These are phyloP conservation scores for Lyophyllum shimeji DNA, from an alignment of 768 basidiomycete species.

Conservation along the genomic window DNA sequence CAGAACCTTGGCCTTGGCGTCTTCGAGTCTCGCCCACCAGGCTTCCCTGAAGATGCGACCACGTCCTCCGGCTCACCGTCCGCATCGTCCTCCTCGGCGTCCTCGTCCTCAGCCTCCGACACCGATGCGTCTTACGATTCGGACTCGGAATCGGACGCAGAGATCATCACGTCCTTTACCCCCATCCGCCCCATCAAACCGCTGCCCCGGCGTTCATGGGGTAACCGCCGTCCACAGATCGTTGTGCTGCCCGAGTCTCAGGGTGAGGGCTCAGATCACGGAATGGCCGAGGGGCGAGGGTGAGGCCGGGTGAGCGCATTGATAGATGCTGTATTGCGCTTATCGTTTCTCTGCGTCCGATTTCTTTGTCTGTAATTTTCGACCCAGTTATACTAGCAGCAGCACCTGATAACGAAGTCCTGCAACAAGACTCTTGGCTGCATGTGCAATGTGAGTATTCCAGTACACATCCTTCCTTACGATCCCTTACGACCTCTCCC, in stretches of 20 bases:
- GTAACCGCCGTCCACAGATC: neutral
- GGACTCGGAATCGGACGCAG: constrained; percentile 34
- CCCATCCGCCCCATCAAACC: constrained; percentile 45
- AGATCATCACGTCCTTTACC: constrained; percentile 40
- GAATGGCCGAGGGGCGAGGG: neutral
- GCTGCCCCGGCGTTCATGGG: constrained; percentile 37
- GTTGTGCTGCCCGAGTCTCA: neutral
- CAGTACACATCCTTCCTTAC: too few relatives aligned
- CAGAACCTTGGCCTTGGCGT: constrained; percentile 69
- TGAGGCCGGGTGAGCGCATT: neutral
- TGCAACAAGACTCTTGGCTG: too few relatives aligned
- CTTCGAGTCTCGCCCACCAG: constrained; percentile 39
- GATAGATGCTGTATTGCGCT: too few relatives aligned
- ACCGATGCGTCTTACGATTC: constrained; percentile 22
- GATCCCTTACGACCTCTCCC: too few relatives aligned
- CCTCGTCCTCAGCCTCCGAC: constrained; percentile 22
- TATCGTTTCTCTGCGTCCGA: too few relatives aligned
- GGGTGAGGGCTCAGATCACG: neutral
- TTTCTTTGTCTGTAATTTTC: too few relatives aligned
- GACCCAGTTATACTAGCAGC: too few relatives aligned
- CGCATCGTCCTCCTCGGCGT: constrained; percentile 3
- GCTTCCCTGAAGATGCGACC: constrained; percentile 14
- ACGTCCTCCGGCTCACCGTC: constrained; percentile 30
- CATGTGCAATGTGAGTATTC: too few relatives aligned
- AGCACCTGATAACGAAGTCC: too few relatives aligned